Evolutionary conservation across 2,329 filamentous ascomycete genomes (phyloP).

Genomic region (Fusarium sp.): DNA sequence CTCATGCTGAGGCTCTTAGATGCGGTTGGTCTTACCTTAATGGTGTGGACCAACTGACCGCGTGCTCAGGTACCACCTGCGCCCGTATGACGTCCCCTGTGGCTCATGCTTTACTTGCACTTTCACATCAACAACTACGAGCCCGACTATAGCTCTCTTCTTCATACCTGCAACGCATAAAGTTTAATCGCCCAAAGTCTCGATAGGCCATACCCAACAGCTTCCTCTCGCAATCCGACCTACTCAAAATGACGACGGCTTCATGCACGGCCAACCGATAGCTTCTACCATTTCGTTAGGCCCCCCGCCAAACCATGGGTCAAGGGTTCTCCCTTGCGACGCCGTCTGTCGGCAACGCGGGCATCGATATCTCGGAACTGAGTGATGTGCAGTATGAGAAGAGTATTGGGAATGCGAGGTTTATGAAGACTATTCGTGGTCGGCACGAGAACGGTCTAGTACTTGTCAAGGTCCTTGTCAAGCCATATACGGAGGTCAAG

Average conservation of each 20-base stretch:
- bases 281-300: slow-evolving; percentile 37
- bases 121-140: slow-evolving; percentile 2
- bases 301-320: slow-evolving; percentile 71
- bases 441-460: slow-evolving; percentile 90
- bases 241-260: slow-evolving; percentile 43
- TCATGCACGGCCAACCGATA: slow-evolving; percentile 39
- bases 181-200: not conserved
- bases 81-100: slow-evolving; percentile 32
- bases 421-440: slow-evolving; percentile 96
- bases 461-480: slow-evolving; percentile 93
- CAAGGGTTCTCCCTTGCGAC: slow-evolving; percentile 96
- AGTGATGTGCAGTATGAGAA: slow-evolving; percentile 92
- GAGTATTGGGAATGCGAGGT: slow-evolving; percentile 88
- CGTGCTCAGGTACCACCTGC: slow-evolving; percentile 14
- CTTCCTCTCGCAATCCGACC: not conserved
- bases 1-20: not conserved
- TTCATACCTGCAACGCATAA: not conserved
- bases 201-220: too few relatives aligned
- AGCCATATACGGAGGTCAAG: slow-evolving; percentile 85
- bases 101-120: slow-evolving; percentile 14
- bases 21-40: not conserved
- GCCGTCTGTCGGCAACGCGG: slow-evolving; percentile 88
- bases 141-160: not conserved
- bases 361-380: slow-evolving; percentile 93
- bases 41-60: slow-evolving; percentile 19